These are phyloP conservation scores for Lentinula sp. DNA, from an alignment of 768 basidiomycete genomes.

Conservation along the genomic window DNA sequence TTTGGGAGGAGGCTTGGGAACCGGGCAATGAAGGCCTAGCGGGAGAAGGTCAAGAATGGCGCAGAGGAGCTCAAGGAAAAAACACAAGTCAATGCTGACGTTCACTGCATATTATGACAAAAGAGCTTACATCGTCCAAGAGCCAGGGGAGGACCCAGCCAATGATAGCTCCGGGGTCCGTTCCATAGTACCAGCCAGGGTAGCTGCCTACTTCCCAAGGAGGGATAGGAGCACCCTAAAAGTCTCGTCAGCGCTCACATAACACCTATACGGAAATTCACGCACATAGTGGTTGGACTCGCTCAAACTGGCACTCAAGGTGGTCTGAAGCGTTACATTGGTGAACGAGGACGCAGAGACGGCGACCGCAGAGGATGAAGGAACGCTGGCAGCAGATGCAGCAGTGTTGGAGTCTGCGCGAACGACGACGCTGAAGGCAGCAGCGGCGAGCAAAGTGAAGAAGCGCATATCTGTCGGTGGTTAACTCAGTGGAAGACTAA, in stretches of 20 bases:
- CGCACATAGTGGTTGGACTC: neutral
- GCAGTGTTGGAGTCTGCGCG: neutral
- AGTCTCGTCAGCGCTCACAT: constrained; percentile 9
- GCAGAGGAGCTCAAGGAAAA: constrained; percentile 15
- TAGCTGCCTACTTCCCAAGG: constrained; percentile 24
- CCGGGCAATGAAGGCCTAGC: constrained; percentile 20
- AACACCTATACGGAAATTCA: neutral
- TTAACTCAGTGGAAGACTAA: neutral
- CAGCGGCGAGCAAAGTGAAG: neutral
- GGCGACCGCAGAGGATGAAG: neutral
- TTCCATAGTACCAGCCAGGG: constrained; percentile 35
- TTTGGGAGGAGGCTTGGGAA: constrained; percentile 6
- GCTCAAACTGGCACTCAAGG: neutral
- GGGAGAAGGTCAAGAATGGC: constrained; percentile 20
- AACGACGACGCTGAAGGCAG: neutral
- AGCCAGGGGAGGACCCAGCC: neutral
- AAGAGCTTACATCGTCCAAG: neutral
- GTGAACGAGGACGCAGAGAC: neutral
- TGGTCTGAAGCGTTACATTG: neutral
- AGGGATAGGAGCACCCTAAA: constrained; percentile 28
- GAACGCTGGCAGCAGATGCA: neutral
- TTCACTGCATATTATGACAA: neutral
- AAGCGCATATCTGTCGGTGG: neutral
- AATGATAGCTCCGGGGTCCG: constrained; percentile 3
- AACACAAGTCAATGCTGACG: neutral